Evolutionary conservation across 768 basidiomycete genomes (phyloP), one percentile per base, ranked within the genome.

Genomic region (Stropharia rugosoannulata): DNA sequence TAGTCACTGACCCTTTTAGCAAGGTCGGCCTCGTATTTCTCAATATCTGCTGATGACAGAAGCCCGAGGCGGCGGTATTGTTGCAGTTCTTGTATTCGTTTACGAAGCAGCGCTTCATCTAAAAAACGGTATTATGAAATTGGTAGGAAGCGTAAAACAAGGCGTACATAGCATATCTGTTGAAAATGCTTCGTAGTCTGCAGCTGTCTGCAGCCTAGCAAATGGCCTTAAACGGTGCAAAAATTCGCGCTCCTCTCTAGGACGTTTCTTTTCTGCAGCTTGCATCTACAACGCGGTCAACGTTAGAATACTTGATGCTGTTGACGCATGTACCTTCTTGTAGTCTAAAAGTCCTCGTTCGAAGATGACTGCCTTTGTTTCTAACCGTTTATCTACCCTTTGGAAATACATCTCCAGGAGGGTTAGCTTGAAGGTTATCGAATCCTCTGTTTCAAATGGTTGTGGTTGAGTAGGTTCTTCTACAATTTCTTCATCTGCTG

Each of bases 401-500:
- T 94, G 91, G 60, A 83, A 84, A 73, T 98, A 99, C 76, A 93
- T 92, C 69, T 97, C 92, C 55, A 98, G 73, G 51, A 98, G 68
- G 0, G 89, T 86, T 40, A 97, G 75, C 75, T 99, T 99, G 75
- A 98, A 90, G 15, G 82, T 78, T 19, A 97, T 74, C 16, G 95
- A 96, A 32, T 89, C 86, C 38, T 80, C 75, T 1, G 90, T 93
- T 70, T 98, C 96, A 50, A 88, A 81, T 0, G 92, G 90, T 19
- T 85, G 86, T 2, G 90, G 89, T 59, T 83, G 84, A 45, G 78
- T 81, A 42, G 78, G 77, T 68, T 90, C 87, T 50, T 90, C 90
- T 1, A 63, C 70, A 49, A 77, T 82, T 25, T 82, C 84, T 1
- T 81, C 87, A 43, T 86, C 85, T 70, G 22, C 68, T 19, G 51